Evolutionary conservation across 352 stramenopile genomes (phyloP).

Genomic region (Plasmopara halstedii): DNA sequence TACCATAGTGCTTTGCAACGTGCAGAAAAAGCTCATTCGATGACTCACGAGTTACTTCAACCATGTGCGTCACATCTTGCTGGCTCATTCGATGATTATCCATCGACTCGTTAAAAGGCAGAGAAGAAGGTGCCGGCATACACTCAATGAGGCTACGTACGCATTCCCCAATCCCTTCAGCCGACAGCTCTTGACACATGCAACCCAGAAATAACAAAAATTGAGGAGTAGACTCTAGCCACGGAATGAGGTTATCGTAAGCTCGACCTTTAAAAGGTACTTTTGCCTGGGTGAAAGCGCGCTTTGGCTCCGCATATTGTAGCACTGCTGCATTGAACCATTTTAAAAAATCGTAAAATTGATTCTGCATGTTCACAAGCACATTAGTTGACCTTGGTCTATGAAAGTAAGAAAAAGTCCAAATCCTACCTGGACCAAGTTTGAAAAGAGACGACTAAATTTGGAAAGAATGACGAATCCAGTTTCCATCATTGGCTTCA

Average conservation of each 20-base stretch:
- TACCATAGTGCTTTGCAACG: conserved; percentile 52
- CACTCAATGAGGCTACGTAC: conserved; percentile 66
- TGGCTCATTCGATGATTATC: conserved; percentile 20
- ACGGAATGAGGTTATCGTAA: conserved; percentile 32
- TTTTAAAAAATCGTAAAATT: conserved; percentile 77
- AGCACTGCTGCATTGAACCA: conserved; percentile 67
- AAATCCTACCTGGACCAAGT: conserved; percentile 56
- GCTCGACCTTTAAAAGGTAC: background rate
- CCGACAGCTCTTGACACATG: conserved; percentile 54
- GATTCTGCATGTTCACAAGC: conserved; percentile 23
- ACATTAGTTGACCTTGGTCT: too few relatives aligned
- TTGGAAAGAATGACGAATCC: conserved; percentile 54
- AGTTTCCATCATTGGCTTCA: conserved; percentile 68
- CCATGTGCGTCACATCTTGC: conserved; percentile 64
- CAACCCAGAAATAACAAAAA: conserved; percentile 71
- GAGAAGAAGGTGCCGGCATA: conserved; percentile 28
- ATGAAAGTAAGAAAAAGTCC: too few relatives aligned
- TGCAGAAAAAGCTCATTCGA: conserved; percentile 51
- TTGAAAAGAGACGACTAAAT: conserved; percentile 67
- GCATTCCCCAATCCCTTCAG: conserved; percentile 61
- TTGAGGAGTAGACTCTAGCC: conserved; percentile 47
- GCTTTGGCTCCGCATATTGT: conserved; percentile 65
- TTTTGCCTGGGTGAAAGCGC: conserved; percentile 28
- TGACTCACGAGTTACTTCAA: conserved; percentile 61
- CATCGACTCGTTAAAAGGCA: conserved; percentile 9